Evolutionary conservation across 352 stramenopile species (phyloP).

Genomic region (Pythium diclinum): DNA sequence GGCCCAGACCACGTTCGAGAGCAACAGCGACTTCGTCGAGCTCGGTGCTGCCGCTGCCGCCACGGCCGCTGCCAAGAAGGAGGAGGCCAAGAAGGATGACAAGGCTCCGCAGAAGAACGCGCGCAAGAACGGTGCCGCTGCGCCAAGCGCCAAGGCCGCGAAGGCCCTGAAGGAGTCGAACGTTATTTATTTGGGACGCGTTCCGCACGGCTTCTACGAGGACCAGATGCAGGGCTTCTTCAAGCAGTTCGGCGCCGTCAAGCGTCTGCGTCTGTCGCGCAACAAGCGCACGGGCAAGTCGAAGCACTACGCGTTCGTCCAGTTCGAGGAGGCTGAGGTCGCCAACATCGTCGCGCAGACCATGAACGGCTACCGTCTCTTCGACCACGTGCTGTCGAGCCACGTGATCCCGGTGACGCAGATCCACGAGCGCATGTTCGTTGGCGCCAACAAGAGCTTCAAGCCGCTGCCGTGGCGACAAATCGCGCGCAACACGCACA

Average conservation of each 20-base stretch:
- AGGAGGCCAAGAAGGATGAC: conserved; percentile 23
- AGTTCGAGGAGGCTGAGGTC: conserved; percentile 93
- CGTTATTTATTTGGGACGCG: conserved; percentile 96
- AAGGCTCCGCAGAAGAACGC: conserved; percentile 33
- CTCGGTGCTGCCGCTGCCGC: conserved; percentile 43
- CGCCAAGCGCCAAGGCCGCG: conserved; percentile 25
- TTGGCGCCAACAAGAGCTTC: conserved; percentile 82
- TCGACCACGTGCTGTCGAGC: conserved; percentile 92
- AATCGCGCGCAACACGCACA: conserved; percentile 76
- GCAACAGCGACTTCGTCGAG: conserved; percentile 50
- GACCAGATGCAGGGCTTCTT: conserved; percentile 95
- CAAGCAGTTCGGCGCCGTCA: conserved; percentile 94
- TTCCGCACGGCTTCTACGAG: conserved; percentile 96
- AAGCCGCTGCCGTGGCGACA: conserved; percentile 63
- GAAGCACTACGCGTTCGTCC: conserved; percentile 95
- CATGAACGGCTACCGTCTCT: conserved; percentile 95
- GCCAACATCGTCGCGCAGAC: conserved; percentile 92
- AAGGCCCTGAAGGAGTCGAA: conserved; percentile 50
- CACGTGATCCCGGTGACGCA: conserved; percentile 86
- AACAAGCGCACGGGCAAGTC: conserved; percentile 94
- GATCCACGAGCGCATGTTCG: conserved; percentile 88
- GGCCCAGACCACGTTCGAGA: conserved; percentile 45
- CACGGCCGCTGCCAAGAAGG: conserved; percentile 17
- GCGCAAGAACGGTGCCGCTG: conserved; percentile 18
- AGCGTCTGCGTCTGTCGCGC: conserved; percentile 89